Evolutionary conservation across 2,329 filamentous ascomycete genomes (phyloP).

Genomic region (Plectosphaerella sp.): DNA sequence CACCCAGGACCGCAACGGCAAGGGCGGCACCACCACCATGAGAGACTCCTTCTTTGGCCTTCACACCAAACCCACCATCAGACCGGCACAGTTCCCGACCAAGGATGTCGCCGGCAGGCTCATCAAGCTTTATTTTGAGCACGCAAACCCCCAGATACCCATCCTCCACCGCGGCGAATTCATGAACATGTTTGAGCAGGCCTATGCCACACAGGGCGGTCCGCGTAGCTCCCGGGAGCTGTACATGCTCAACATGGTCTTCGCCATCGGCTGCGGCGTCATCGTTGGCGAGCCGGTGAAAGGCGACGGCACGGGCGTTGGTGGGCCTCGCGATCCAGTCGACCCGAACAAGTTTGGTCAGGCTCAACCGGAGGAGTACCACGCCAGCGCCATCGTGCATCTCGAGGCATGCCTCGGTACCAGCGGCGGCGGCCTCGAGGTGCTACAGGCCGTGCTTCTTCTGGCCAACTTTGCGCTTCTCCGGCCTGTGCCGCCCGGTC

Average conservation of each 20-base stretch:
- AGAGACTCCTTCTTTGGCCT: slow-evolving; percentile 96
- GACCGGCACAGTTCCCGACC: slow-evolving; percentile 79
- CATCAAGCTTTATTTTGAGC: slow-evolving; percentile 85
- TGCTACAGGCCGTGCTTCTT: slow-evolving; percentile 87
- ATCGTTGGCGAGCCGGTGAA: slow-evolving; percentile 67
- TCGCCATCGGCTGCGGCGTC: slow-evolving; percentile 90
- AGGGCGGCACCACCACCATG: slow-evolving; percentile 70
- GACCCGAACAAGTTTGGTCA: slow-evolving; percentile 34
- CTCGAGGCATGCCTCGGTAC: slow-evolving; percentile 81
- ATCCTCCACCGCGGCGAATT: slow-evolving; percentile 88
- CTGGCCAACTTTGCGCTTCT: slow-evolving; percentile 88
- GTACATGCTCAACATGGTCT: slow-evolving; percentile 96
- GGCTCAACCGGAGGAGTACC: slow-evolving; percentile 88
- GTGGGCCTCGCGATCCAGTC: slow-evolving; percentile 16
- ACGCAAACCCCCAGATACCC: slow-evolving; percentile 93
- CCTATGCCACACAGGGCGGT: slow-evolving; percentile 66
- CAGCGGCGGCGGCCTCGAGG: slow-evolving; percentile 85
- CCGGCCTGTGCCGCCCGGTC: slow-evolving; percentile 82
- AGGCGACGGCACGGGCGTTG: slow-evolving; percentile 33
- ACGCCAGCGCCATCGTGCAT: slow-evolving; percentile 89
- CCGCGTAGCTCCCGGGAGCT: slow-evolving; percentile 72
- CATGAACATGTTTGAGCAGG: slow-evolving; percentile 78
- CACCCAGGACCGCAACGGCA: slow-evolving; percentile 26
- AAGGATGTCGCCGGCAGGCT: slow-evolving; percentile 68
- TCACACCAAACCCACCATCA: slow-evolving; percentile 83